phyloP scores from a whole-genome alignment of 2,329 filamentous ascomycete species.

The Herpomyces periplanetae region DNA sequence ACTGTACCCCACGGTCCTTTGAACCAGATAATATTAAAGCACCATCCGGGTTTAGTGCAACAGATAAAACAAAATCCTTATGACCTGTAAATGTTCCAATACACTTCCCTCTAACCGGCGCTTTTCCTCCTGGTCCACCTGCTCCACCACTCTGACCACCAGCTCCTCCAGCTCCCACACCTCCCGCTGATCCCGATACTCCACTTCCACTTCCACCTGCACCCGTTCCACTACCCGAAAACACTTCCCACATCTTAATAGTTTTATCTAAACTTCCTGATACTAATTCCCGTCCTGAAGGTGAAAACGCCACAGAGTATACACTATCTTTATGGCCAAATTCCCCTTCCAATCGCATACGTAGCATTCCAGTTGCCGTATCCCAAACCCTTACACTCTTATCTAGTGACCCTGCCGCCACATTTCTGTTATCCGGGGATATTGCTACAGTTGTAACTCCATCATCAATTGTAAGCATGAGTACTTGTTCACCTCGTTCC shows the following conservation, averaged over 20 bases:
- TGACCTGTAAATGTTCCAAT: constrained; percentile 91
- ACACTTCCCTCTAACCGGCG: constrained; percentile 29
- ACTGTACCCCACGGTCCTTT: constrained; percentile 86
- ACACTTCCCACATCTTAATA: constrained; percentile 93
- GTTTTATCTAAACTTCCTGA: constrained; percentile 87
- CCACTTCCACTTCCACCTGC: no score
- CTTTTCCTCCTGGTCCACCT: no score
- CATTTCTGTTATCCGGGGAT: constrained; percentile 67
- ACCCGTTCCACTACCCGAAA: constrained; percentile 20
- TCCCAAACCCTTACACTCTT: constrained; percentile 97
- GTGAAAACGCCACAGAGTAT: constrained; percentile 81
- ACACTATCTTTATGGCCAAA: constrained; percentile 90
- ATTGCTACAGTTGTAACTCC: constrained; percentile 92
- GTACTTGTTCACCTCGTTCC: constrained; percentile 35
- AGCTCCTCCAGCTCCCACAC: no score
- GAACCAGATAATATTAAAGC: constrained; percentile 88
- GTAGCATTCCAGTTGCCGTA: constrained; percentile 39
- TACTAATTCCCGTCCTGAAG: constrained; percentile 63
- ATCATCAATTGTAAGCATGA: constrained; percentile 70
- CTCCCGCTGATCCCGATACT: no score
- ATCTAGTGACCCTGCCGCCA: constrained; percentile 73
- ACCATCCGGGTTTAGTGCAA: constrained; percentile 70
- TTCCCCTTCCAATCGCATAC: constrained; percentile 64
- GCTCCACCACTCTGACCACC: no score
- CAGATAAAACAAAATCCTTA: constrained; percentile 86